Conservation (phyloP, 2,329 filamentous ascomycete genomes). For the Apiospora pterosperma region DNA sequence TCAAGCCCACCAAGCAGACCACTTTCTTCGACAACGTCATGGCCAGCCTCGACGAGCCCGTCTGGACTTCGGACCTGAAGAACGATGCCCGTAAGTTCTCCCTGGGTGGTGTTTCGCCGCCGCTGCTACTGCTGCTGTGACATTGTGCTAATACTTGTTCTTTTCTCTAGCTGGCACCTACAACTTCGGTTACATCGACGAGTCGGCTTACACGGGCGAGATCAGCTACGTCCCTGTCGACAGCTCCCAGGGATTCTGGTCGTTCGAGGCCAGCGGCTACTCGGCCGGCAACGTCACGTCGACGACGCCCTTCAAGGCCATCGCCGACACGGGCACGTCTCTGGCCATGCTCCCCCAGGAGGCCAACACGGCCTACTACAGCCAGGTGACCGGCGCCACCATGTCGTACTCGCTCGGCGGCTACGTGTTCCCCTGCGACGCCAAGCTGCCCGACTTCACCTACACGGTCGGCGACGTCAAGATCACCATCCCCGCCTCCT, state of each 20-base stretch:
- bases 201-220: slow-evolving; percentile 51
- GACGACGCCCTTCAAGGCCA: slow-evolving; percentile 13
- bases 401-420: slow-evolving; percentile 41
- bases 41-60: slow-evolving; percentile 30
- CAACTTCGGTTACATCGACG: slow-evolving; percentile 48
- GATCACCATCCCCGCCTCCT: slow-evolving; percentile 46
- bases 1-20: slow-evolving; percentile 34
- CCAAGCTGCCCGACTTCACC: slow-evolving; percentile 40
- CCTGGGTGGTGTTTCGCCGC: not conserved
- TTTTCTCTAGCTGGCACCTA: slow-evolving; percentile 24
- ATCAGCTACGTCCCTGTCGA: slow-evolving; percentile 57
- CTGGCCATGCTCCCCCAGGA: slow-evolving; percentile 53
- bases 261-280: slow-evolving; percentile 56
- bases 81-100: slow-evolving; percentile 21
- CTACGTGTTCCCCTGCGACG: slow-evolving; percentile 53
- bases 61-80: slow-evolving; percentile 52
- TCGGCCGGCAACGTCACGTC: slow-evolving; percentile 36
- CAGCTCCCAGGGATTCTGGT: slow-evolving; percentile 58
- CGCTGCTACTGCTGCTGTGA: not conserved
- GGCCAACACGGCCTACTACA: slow-evolving; percentile 56
- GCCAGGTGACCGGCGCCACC: slow-evolving; percentile 47
- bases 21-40: slow-evolving; percentile 40
- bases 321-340: slow-evolving; percentile 65
- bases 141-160: slow-evolving; percentile 12
- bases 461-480: slow-evolving; percentile 28